phyloP scores from a whole-genome alignment of 441 rosid genomes.

The Melastoma candidum region DNA sequence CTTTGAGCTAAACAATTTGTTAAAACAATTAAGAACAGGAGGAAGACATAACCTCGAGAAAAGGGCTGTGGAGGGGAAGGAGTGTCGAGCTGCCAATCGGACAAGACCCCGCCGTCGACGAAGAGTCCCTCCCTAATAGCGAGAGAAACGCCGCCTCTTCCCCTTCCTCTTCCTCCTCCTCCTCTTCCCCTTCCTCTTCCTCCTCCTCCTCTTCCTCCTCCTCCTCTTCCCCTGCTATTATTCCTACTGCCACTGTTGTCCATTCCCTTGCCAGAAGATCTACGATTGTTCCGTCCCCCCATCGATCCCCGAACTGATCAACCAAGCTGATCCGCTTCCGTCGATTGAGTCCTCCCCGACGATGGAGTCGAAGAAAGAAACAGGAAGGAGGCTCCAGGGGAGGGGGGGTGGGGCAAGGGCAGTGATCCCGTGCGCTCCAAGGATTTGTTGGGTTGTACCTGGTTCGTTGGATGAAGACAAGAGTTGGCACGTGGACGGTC shows the following conservation, averaged over 20 bases:
- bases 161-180: conserved; percentile 3
- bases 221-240: conserved; percentile 17
- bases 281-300: conserved; percentile 34
- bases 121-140: conserved; percentile 22
- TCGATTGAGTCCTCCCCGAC: too few relatives aligned
- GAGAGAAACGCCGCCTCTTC: conserved; percentile 1
- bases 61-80: conserved; percentile 15
- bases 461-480: too few relatives aligned
- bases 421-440: too few relatives aligned
- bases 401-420: too few relatives aligned
- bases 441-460: too few relatives aligned
- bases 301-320: conserved; percentile 3
- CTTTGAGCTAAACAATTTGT: too few relatives aligned
- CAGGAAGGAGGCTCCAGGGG: too few relatives aligned
- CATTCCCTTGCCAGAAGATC: conserved; percentile 3
- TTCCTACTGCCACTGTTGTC: conserved; percentile 9
- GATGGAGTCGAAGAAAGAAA: too few relatives aligned
- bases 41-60: conserved; percentile 12
- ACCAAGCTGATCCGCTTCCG: too few relatives aligned
- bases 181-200: conserved; percentile 20
- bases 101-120: conserved; percentile 40
- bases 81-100: conserved; percentile 31
- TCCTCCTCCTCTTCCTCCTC: conserved; percentile 10
- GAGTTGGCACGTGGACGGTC: too few relatives aligned
- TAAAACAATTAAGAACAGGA: not conserved